Evolutionary conservation across 768 basidiomycete species (phyloP), one percentile per base, ranked within the genome.

Genomic region (Kwoniella bestiolae): DNA sequence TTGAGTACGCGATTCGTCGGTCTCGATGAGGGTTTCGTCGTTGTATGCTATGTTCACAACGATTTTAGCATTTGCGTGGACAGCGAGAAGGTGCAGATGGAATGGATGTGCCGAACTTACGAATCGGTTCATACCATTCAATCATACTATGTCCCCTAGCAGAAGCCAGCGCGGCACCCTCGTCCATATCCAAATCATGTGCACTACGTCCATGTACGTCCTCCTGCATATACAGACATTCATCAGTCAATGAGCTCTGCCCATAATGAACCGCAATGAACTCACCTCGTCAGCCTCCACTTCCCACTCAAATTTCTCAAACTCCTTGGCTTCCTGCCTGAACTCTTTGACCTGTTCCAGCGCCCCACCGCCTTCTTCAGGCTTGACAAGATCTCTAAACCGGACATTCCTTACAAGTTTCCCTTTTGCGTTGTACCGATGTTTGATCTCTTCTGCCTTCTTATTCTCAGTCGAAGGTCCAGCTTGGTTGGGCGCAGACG

Each of bases 41-140:
- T n/a, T 41, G 34, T 65, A 69, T 18, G 57, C 73, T 69, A 26
- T 51, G 6, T 7, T 11, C 18, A 41, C 38, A n/a, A n/a, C n/a
- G n/a, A n/a, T n/a, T n/a, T n/a, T n/a, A n/a, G n/a, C n/a, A n/a
- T n/a, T n/a, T n/a, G n/a, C n/a, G n/a, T n/a, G n/a, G n/a, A n/a
- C n/a, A n/a, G n/a, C n/a, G n/a, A n/a, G n/a, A n/a, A n/a, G n/a
- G n/a, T n/a, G n/a, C n/a, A n/a, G n/a, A n/a, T n/a, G n/a, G n/a
- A n/a, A n/a, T n/a, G n/a, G n/a, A n/a, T n/a, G n/a, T n/a, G n/a
- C n/a, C n/a, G n/a, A n/a, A 64, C 72, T 70, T 55, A 74, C 75
- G 28, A 23, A 38, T 16, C 3, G 76, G 76, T 18, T 75, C 69
- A 55, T 78, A 75, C 76, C 76, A 78, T 2, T 71, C 70, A 29